Conservation (phyloP, 2,329 filamentous ascomycete genomes). For the Cladosporium colombiae region DNA sequence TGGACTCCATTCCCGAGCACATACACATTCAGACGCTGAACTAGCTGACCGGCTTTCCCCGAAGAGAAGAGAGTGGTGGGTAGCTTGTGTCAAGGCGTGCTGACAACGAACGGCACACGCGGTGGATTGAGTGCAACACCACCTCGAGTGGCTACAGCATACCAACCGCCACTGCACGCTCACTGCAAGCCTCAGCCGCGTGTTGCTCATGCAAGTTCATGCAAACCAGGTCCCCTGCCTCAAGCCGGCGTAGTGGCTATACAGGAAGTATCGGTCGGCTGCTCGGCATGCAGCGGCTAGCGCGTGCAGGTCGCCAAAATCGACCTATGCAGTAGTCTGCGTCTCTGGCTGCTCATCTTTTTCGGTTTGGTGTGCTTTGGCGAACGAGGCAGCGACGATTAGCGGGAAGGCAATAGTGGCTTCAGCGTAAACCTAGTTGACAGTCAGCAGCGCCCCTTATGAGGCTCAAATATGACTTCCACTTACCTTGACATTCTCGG, state of each 20-base stretch:
- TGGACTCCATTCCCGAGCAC: not conserved
- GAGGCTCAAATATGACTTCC: not conserved
- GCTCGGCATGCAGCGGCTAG: slow-evolving; percentile 1
- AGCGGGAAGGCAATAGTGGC: slow-evolving; percentile 68
- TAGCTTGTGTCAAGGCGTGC: not conserved
- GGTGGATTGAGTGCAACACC: not conserved
- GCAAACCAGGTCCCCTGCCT: slow-evolving; percentile 10
- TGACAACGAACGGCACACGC: not conserved
- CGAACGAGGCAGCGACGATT: slow-evolving; percentile 67
- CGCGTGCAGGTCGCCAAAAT: not conserved
- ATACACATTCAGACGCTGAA: not conserved
- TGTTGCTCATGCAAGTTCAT: slow-evolving; percentile 15
- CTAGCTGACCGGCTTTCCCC: not conserved
- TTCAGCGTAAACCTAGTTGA: slow-evolving; percentile 60
- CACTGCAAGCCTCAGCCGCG: slow-evolving; percentile 17
- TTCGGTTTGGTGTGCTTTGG: slow-evolving; percentile 38
- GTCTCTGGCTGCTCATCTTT: slow-evolving; percentile 2
- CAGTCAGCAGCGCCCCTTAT: slow-evolving; percentile 2
- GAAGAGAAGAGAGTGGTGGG: not conserved
- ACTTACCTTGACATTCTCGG: slow-evolving; percentile 82
- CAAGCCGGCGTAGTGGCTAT: slow-evolving; percentile 8
- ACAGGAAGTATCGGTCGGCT: not conserved
- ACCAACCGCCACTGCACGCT: not conserved
- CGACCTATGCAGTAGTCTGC: slow-evolving; percentile 2
- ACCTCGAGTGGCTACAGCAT: not conserved